phyloP scores from a whole-genome alignment of 108 stramenopile genomes.

The Pseudonitzschia pungens region DNA sequence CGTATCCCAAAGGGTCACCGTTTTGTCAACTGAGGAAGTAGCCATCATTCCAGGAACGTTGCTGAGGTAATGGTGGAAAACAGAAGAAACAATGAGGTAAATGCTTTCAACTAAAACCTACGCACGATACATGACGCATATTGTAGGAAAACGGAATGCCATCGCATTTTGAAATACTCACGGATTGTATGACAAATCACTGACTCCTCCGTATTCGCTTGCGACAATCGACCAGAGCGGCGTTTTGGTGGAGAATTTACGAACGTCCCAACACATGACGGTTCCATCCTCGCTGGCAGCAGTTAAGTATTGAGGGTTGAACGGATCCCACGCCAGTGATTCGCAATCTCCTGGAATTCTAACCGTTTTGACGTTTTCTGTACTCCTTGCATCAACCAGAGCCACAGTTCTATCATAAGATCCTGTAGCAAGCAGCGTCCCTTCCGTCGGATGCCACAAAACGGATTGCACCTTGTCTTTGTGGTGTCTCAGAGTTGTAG shows the following conservation, averaged over 20 bases:
- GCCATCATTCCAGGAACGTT: constrained; percentile 87
- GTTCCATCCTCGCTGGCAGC: constrained; percentile 91
- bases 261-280: constrained; percentile 90
- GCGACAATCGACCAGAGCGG: constrained; percentile 86
- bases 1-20: constrained; percentile 94
- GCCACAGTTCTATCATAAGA: constrained; percentile 87
- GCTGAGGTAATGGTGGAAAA: constrained; percentile 29
- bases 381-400: constrained; percentile 78
- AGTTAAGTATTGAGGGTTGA: constrained; percentile 69
- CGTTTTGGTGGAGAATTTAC: constrained; percentile 77
- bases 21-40: constrained; percentile 88
- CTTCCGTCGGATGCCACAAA: constrained; percentile 91
- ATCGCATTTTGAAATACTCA: constrained; percentile 32
- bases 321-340: constrained; percentile 91
- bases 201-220: constrained; percentile 86
- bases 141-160: too few species aligned
- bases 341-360: constrained; percentile 80
- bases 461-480: constrained; percentile 95
- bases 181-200: constrained; percentile 82
- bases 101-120: background rate
- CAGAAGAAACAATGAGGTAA: constrained; percentile 4
- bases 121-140: too few species aligned
- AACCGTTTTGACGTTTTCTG: constrained; percentile 56
- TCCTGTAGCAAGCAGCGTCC: constrained; percentile 90
- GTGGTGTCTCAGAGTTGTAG: constrained; percentile 93